phyloP scores from a whole-genome alignment of 2,329 filamentous ascomycete species.

The Aspergillus piperis region DNA sequence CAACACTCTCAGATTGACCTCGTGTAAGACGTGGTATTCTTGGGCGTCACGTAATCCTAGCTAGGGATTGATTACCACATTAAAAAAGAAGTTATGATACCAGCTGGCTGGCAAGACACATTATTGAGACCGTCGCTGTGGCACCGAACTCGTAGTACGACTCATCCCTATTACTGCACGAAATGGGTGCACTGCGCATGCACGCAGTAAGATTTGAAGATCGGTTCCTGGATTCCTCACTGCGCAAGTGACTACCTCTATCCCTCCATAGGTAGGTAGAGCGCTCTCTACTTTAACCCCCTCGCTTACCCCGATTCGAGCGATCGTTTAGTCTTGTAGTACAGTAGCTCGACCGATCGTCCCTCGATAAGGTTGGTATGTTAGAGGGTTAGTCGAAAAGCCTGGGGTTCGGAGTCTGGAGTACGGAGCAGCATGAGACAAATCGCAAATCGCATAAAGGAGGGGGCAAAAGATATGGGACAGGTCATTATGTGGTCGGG shows the following conservation, averaged over 20 bases:
- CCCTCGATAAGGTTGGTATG: slow-evolving; percentile 4
- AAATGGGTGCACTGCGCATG: slow-evolving; percentile 11
- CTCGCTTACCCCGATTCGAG: neutral
- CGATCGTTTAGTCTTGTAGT: neutral
- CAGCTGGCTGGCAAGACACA: neutral
- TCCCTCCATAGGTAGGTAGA: too few relatives aligned
- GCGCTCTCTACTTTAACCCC: neutral
- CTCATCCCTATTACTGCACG: neutral
- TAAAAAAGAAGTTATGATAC: neutral
- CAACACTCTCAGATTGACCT: too few relatives aligned
- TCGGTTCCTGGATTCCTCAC: slow-evolving; percentile 11
- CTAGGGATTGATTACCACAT: too few relatives aligned
- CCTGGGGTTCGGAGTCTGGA: neutral
- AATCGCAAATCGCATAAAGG: slow-evolving; percentile 1
- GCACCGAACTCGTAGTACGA: neutral
- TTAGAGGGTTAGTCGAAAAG: neutral
- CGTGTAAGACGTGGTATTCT: too few relatives aligned
- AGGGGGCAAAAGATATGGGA: neutral
- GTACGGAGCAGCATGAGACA: neutral
- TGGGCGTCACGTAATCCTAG: too few relatives aligned
- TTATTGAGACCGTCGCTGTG: neutral
- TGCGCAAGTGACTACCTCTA: neutral
- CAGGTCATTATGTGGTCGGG: neutral
- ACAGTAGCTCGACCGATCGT: neutral
- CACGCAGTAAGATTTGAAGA: slow-evolving; percentile 7